These are phyloP conservation scores for Candida vaughaniae DNA, from an alignment of 805 yeast genomes.

Conservation along the genomic window DNA sequence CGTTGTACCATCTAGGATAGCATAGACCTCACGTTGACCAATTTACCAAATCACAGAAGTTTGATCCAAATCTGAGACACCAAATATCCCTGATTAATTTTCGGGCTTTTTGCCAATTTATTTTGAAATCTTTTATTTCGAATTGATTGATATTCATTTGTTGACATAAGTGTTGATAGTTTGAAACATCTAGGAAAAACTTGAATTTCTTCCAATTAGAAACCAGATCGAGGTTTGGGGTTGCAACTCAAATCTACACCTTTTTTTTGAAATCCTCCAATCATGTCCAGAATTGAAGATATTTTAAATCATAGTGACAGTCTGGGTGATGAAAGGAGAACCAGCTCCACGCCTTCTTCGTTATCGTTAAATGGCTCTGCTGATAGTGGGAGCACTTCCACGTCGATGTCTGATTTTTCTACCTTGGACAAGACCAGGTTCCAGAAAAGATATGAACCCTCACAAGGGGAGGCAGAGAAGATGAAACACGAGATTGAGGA, in stretches of 20 bases:
- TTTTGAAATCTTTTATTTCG: too few relatives aligned
- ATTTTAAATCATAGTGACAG: constrained; percentile 8
- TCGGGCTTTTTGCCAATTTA: too few relatives aligned
- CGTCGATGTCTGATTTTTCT: neutral
- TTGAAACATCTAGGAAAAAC: neutral
- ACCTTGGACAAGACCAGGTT: neutral
- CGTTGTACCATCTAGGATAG: too few relatives aligned
- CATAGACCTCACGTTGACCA: too few relatives aligned
- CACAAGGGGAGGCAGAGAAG: constrained; percentile 8
- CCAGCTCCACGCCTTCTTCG: constrained; percentile 7
- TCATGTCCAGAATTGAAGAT: constrained; percentile 7
- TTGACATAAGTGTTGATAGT: too few relatives aligned
- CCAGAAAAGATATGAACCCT: constrained; percentile 4
- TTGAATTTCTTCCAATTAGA: too few relatives aligned
- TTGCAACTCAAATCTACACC: neutral
- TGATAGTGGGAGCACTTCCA: neutral
- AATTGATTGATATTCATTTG: too few relatives aligned
- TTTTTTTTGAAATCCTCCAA: neutral
- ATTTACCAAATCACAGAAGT: too few relatives aligned
- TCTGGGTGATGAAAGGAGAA: constrained; percentile 7
- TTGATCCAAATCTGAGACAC: too few relatives aligned
- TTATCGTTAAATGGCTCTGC: constrained; percentile 1
- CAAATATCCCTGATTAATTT: too few relatives aligned
- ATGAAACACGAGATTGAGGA: constrained; percentile 10
- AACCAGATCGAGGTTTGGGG: too few relatives aligned